phyloP scores from a whole-genome alignment of 2,329 filamentous ascomycete genomes.

The Fusarium albidum region DNA sequence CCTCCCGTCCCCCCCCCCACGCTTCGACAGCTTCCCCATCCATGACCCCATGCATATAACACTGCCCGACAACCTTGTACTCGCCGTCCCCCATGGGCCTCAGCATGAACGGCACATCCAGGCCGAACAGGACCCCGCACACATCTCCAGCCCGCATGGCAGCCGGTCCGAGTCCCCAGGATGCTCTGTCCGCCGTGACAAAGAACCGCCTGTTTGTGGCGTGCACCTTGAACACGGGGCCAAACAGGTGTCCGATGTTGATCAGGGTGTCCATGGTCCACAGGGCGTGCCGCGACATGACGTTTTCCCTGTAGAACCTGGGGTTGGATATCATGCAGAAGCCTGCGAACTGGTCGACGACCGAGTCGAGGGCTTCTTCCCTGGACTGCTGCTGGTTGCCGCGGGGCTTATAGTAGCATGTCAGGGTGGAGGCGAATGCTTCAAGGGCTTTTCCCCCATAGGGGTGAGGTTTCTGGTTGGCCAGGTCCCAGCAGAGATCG shows the following conservation, averaged over 20 bases:
- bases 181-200: neutral
- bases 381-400: neutral
- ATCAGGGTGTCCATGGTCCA: conserved; percentile 1
- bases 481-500: conserved; percentile 5
- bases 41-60: conserved; percentile 17
- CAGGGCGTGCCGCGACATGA: neutral
- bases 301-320: neutral
- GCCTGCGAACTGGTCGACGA: conserved; percentile 10
- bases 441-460: neutral
- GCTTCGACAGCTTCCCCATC: conserved; percentile 1
- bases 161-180: conserved; percentile 5
- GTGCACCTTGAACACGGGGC: conserved; percentile 3
- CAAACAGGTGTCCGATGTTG: neutral
- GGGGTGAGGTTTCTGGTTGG: neutral
- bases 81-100: neutral
- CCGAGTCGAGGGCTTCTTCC: neutral
- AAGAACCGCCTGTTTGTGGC: conserved; percentile 9
- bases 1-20: neutral
- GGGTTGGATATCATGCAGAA: conserved; percentile 4
- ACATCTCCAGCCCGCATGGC: conserved; percentile 4
- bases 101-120: conserved; percentile 9
- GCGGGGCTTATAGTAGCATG: neutral
- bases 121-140: conserved; percentile 3
- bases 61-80: conserved; percentile 16
- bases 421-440: conserved; percentile 9